phyloP scores from a whole-genome alignment of 371 early-diverging fungal genomes.

The Mortierella sp. region DNA sequence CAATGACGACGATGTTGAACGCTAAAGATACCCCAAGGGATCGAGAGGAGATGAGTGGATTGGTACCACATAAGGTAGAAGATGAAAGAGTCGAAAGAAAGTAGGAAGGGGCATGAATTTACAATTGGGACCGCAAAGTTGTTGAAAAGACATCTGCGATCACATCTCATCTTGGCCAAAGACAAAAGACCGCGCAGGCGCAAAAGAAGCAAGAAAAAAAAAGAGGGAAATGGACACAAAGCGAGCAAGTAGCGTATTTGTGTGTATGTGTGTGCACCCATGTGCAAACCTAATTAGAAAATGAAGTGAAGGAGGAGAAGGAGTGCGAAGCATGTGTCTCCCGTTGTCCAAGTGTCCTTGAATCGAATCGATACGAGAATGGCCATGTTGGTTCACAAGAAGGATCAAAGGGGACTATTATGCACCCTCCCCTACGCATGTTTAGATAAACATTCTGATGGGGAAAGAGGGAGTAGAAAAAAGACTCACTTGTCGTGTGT shows the following conservation, averaged over 20 bases:
- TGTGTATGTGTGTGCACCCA: neutral
- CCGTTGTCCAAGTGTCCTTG: neutral
- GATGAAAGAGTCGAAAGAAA: no score
- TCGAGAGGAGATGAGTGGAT: no score
- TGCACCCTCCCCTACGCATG: neutral
- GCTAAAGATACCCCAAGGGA: no score
- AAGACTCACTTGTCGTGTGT: neutral
- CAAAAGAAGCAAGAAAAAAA: neutral
- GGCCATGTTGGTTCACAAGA: neutral
- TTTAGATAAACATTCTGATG: neutral
- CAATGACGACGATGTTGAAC: no score
- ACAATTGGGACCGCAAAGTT: no score
- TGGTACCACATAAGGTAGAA: no score
- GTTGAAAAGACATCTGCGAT: no score
- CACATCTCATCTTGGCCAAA: neutral
- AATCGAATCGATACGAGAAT: neutral
- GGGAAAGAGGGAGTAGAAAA: neutral
- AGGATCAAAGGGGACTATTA: neutral
- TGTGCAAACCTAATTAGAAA: slow-evolving; percentile 4
- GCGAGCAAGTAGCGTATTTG: neutral
- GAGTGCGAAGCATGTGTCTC: neutral
- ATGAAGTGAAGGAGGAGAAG: no score
- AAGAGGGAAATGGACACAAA: neutral
- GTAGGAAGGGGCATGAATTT: no score
- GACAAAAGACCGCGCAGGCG: neutral